Evolutionary conservation across 345 rosid genomes (phyloP).

Genomic region (Clarkia xantiana): DNA sequence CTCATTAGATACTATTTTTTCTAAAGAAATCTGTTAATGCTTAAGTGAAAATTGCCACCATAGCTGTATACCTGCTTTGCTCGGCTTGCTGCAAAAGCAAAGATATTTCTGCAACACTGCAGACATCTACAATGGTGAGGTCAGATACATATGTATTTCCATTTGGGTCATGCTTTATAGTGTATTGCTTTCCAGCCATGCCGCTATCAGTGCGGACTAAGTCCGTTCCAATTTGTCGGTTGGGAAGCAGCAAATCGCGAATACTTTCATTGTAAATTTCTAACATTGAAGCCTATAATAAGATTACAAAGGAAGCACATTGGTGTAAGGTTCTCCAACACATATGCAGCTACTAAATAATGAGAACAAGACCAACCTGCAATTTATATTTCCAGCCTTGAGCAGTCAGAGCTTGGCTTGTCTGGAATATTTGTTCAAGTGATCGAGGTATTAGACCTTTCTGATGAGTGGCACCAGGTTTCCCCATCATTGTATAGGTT

Average conservation of each 20-base stretch:
- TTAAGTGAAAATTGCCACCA: not conserved
- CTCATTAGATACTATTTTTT: not conserved
- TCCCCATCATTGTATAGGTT: conserved; percentile 99
- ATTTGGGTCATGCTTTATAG: conserved; percentile 68
- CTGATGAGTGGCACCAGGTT: conserved; percentile 47
- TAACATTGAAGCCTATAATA: conserved; percentile 70
- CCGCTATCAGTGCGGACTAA: conserved; percentile 28
- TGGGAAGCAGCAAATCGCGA: conserved; percentile 57
- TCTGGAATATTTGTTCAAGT: conserved; percentile 71
- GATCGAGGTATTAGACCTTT: conserved; percentile 93
- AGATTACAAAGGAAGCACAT: not conserved
- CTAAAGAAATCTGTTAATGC: not conserved
- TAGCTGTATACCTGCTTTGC: conserved; percentile 58
- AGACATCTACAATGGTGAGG: conserved; percentile 70
- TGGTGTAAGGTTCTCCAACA: not conserved
- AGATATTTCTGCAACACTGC: conserved; percentile 59
- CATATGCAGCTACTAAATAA: not conserved
- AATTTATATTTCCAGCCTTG: conserved; percentile 96
- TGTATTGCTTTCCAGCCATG: conserved; percentile 57
- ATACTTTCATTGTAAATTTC: conserved; percentile 91
- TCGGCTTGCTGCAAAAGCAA: conserved; percentile 70
- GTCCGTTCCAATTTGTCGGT: conserved; percentile 24
- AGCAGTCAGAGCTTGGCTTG: conserved; percentile 48
- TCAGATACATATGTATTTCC: conserved; percentile 79
- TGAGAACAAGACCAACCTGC: conserved; percentile 40